These are phyloP conservation scores for Physcia stellaris DNA, from an alignment of 495 filamentous ascomycete species.

Conservation along the genomic window DNA sequence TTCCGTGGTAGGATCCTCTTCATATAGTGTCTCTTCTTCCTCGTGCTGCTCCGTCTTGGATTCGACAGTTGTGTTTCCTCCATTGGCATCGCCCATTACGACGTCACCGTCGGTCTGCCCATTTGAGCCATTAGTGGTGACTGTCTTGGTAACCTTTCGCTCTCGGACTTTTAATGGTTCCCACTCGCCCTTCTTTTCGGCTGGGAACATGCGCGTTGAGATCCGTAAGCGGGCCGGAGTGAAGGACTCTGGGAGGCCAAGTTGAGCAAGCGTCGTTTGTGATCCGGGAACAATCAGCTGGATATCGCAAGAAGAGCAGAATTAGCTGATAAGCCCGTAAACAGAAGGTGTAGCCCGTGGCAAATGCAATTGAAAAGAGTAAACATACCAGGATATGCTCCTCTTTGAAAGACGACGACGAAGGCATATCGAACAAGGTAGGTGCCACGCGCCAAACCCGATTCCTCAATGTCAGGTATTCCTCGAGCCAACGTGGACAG, in stretches of 20 bases:
- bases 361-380: neutral
- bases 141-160: conserved; percentile 24
- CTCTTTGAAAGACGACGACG: conserved; percentile 67
- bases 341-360: no score
- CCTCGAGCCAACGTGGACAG: no score
- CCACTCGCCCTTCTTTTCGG: conserved; percentile 63
- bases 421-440: no score
- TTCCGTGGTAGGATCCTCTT: conserved; percentile 76
- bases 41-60: conserved; percentile 6
- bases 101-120: conserved; percentile 30
- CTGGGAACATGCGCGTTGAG: conserved; percentile 86
- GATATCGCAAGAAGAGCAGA: neutral
- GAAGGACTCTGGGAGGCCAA: conserved; percentile 82
- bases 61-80: conserved; percentile 7
- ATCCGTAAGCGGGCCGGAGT: conserved; percentile 72
- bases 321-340: neutral
- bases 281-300: conserved; percentile 91
- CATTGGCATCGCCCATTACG: conserved; percentile 30
- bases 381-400: conserved; percentile 55
- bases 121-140: conserved; percentile 16
- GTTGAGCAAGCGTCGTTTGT: conserved; percentile 82
- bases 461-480: no score
- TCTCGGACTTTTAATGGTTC: conserved; percentile 72
- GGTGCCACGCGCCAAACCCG: no score
- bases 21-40: conserved; percentile 45